Conservation (phyloP, 345 rosid species). For the Laguncularia racemosa region DNA sequence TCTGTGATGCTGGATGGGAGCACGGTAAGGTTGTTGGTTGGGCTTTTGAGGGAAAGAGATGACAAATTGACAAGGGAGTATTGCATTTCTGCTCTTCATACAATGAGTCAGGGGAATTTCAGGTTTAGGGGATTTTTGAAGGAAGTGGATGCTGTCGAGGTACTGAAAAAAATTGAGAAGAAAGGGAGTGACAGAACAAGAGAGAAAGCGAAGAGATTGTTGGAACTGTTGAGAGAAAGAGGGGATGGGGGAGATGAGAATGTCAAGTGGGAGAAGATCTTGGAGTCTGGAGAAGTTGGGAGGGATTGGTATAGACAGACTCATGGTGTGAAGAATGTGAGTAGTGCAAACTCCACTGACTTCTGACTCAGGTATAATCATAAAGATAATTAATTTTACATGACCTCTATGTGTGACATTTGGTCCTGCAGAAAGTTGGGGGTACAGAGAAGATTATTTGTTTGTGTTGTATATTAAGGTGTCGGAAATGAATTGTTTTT, state of each 20-base stretch:
- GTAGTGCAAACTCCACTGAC: constrained; percentile 1
- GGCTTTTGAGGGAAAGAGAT: constrained; percentile 38
- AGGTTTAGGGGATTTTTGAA: constrained; percentile 74
- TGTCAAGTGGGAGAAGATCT: constrained; percentile 50
- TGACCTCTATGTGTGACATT: not conserved
- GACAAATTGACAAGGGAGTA: constrained; percentile 47
- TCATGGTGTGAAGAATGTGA: not conserved
- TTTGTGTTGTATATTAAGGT: too few relatives aligned
- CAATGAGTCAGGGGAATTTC: constrained; percentile 52
- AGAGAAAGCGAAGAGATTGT: constrained; percentile 53
- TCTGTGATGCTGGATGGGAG: constrained; percentile 66
- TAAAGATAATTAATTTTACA: constrained; percentile 5
- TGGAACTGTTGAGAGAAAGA: constrained; percentile 45
- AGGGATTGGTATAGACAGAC: constrained; percentile 26
- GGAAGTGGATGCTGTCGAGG: constrained; percentile 46
- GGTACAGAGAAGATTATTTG: too few relatives aligned
- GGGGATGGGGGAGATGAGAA: constrained; percentile 28
- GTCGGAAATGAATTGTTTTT: too few relatives aligned
- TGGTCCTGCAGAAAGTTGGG: too few relatives aligned
- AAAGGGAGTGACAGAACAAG: constrained; percentile 39
- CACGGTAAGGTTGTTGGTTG: constrained; percentile 53
- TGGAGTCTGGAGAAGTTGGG: constrained; percentile 45
- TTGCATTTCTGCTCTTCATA: constrained; percentile 53
- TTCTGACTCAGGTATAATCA: not conserved
- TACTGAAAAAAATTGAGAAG: constrained; percentile 43